Evolutionary conservation across 805 yeast genomes (phyloP).

Genomic region (Clavispora vitiphila): DNA sequence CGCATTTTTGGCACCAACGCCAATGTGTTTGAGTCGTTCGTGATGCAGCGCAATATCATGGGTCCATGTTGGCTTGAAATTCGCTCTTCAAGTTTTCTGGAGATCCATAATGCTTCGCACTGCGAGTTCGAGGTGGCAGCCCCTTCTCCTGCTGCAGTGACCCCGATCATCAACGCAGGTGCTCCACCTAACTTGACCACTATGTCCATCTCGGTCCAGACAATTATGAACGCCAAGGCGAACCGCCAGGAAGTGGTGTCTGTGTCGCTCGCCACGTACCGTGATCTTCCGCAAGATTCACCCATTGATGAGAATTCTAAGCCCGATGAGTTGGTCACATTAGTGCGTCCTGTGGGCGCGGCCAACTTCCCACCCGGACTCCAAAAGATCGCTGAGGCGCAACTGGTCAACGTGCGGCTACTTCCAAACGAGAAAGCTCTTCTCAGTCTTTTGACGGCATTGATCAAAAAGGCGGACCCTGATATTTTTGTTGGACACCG

Average conservation of each 20-base stretch:
- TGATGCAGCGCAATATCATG: conserved; percentile 77
- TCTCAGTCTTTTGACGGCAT: conserved; percentile 67
- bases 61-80: conserved; percentile 97
- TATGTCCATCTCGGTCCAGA: conserved; percentile 73
- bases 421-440: conserved; percentile 73
- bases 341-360: conserved; percentile 73
- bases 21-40: conserved; percentile 78
- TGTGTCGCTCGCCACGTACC: conserved; percentile 69
- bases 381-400: conserved; percentile 52
- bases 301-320: conserved; percentile 57
- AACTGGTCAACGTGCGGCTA: conserved; percentile 46
- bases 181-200: conserved; percentile 64
- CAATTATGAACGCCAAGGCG: conserved; percentile 66
- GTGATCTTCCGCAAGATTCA: conserved; percentile 67
- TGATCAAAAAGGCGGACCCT: conserved; percentile 74
- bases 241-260: conserved; percentile 86
- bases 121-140: conserved; percentile 73
- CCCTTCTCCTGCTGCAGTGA: conserved; percentile 41
- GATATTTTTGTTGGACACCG: conserved; percentile 88
- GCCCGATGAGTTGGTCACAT: conserved; percentile 62
- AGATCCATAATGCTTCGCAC: conserved; percentile 65
- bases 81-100: conserved; percentile 53
- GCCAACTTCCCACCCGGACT: conserved; percentile 73
- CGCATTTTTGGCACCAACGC: conserved; percentile 78
- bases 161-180: conserved; percentile 41